Evolutionary conservation across 352 stramenopile species (phyloP), one percentile per base, ranked within the genome.

Genomic region (Globisporangium alternatum): DNA sequence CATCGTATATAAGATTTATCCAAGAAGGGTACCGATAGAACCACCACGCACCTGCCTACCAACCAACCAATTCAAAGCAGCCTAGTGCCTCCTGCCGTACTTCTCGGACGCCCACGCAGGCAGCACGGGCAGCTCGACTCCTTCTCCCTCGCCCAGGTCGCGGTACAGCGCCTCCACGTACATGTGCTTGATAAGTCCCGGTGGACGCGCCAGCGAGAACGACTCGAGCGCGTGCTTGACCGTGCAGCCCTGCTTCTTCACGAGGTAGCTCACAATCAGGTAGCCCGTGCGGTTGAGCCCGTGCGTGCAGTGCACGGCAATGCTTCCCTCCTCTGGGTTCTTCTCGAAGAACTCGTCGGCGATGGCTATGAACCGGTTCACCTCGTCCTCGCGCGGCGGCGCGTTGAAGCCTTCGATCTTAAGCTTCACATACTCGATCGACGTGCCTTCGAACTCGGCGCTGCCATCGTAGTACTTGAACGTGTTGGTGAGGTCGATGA

Each of bases 401-500:
- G 65, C 74, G 22, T 76, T 73, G 53, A 93, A 93, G 9, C 86
- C 86, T 60, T 93, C 83, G 45, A 95, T 90, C 39, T 64, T 68
- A n/a, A 91, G 74, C 60, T 95, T 95, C 25, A 86, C 76, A 63
- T 95, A 95, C 61, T 86, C 60, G 33, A 93, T 69, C 2, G 48
- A 60, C 4, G 74, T 75, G 31, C 75, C 62, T 8, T 70, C 56
- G 48, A 95, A 89, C 56, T 77, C 81, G 2, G 60, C 43, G 2
- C 64, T 67, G 12, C 86, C 86, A 54, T 90, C 67, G 72, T 95
- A 95, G 66, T 95, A 95, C 64, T 92, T 91, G 65, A 77, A 82
- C 19, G 86, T 95, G 60, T 95, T 95, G 17, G 86, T 95, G 39
- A 95, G 73, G 55, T 95, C 86, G 30, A 95, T 83, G 39, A 95